Evolutionary conservation across 2,329 filamentous ascomycete species (phyloP).

Genomic region (Decorospora gaudefroyi): DNA sequence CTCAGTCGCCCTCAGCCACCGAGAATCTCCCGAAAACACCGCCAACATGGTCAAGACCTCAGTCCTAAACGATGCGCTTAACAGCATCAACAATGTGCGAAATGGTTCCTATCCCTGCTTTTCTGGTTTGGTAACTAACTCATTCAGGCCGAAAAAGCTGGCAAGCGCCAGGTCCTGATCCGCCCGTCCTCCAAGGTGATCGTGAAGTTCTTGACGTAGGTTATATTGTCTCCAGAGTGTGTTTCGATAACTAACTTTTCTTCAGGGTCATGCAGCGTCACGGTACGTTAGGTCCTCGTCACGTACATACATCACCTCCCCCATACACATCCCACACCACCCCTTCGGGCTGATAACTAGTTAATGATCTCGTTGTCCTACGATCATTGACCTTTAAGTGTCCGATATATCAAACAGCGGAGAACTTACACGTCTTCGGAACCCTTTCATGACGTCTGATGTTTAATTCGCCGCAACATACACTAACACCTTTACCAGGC

Average conservation of each 20-base stretch:
- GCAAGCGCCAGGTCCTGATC: constrained; percentile 99
- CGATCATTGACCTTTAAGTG: constrained; percentile 99
- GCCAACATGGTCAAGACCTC: constrained; percentile 98
- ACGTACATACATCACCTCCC: constrained; percentile 19
- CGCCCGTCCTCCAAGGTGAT: constrained; percentile 99
- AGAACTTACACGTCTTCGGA: constrained; percentile 98
- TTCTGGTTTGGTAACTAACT: no score
- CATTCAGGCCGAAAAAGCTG: constrained; percentile 98
- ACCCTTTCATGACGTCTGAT: constrained; percentile 73
- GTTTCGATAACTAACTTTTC: no score
- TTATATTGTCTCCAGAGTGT: no score
- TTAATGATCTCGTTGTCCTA: constrained; percentile 82
- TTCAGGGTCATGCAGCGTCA: constrained; percentile 99
- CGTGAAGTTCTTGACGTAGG: constrained; percentile 99
- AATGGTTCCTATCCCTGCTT: no score
- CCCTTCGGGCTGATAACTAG: constrained; percentile 99
- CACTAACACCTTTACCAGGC: constrained; percentile 67
- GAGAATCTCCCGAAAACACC: constrained; percentile 76
- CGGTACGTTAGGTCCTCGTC: constrained; percentile 68
- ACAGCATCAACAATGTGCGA: constrained; percentile 99
- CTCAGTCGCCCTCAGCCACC: constrained; percentile 66
- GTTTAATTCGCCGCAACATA: constrained; percentile 96
- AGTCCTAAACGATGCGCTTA: constrained; percentile 98
- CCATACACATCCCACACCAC: constrained; percentile 27
- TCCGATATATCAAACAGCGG: constrained; percentile 90